These are phyloP conservation scores for Gremmenia infestans DNA, from an alignment of 2,329 filamentous ascomycete species.

Conservation along the genomic window DNA sequence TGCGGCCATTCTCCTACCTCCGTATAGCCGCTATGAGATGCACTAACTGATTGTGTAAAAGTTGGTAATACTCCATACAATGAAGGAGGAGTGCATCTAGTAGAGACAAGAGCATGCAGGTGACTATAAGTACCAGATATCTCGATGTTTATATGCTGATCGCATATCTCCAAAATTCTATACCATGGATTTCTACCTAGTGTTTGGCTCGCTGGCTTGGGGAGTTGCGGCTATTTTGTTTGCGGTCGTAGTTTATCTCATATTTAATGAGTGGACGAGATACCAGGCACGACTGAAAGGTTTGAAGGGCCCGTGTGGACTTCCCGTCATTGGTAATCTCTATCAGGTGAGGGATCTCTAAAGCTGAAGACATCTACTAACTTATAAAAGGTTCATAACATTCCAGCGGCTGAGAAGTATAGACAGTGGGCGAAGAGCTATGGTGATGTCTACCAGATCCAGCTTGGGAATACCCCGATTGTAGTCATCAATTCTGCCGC, in stretches of 20 bases:
- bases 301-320: conserved; percentile 42
- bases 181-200: no score
- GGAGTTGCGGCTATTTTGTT: background rate
- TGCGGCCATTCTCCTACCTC: no score
- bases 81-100: no score
- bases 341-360: conserved; percentile 30
- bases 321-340: conserved; percentile 50
- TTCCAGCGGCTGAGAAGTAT: conserved; percentile 46
- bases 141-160: no score
- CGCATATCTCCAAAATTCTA: no score
- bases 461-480: conserved; percentile 51
- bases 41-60: no score
- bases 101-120: no score
- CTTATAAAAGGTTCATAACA: background rate
- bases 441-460: conserved; percentile 49
- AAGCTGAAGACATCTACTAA: background rate
- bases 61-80: no score
- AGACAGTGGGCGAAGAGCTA: conserved; percentile 47
- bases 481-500: conserved; percentile 51
- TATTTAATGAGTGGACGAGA: conserved; percentile 2
- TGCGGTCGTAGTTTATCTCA: background rate
- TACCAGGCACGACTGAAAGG: conserved; percentile 39
- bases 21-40: no score
- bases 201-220: no score
- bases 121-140: no score